Percentiles rank a stretch among this genome's conserved stretches.
Conservation (phyloP, 2,329 filamentous ascomycete genomes). For the Coniochaeta sp. region DNA sequence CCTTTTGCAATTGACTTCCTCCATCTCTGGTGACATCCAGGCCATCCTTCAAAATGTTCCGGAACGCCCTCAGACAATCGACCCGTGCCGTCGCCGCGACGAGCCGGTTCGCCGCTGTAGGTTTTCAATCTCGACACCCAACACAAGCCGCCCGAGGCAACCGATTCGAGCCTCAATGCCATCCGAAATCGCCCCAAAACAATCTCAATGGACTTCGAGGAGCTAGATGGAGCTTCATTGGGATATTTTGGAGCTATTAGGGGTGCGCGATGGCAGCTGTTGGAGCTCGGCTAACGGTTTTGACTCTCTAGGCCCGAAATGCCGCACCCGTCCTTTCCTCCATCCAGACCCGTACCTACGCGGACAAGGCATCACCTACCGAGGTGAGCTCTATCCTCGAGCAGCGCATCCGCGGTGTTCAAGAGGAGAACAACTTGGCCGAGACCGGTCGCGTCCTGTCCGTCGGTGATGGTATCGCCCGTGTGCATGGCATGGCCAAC, state of each 20-base stretch:
- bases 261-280: slow-evolving; percentile 23
- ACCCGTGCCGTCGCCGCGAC: slow-evolving; percentile 88
- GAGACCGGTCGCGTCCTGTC: slow-evolving; percentile 99
- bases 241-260: slow-evolving; percentile 23
- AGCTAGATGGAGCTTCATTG: slow-evolving; percentile 27
- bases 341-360: slow-evolving; percentile 78
- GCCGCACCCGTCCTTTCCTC: slow-evolving; percentile 68
- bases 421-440: slow-evolving; percentile 73
- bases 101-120: slow-evolving; percentile 89
- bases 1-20: slow-evolving; percentile 53
- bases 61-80: slow-evolving; percentile 96
- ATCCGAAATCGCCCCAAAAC: slow-evolving; percentile 35
- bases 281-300: slow-evolving; percentile 21
- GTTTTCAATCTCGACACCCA: slow-evolving; percentile 47
- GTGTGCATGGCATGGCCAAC: slow-evolving; percentile 99
- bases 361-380: slow-evolving; percentile 88
- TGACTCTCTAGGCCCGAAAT: slow-evolving; percentile 66
- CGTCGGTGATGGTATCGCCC: slow-evolving; percentile 99
- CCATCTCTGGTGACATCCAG: slow-evolving; percentile 42
- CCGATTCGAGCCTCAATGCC: slow-evolving; percentile 35
- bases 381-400: slow-evolving; percentile 99
- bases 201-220: slow-evolving; percentile 23
- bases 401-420: slow-evolving; percentile 97
- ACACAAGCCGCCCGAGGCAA: too few species aligned
- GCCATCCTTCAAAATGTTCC: slow-evolving; percentile 74